phyloP scores from a whole-genome alignment of 2,329 filamentous ascomycete genomes.

The Colletotrichum liriopes region DNA sequence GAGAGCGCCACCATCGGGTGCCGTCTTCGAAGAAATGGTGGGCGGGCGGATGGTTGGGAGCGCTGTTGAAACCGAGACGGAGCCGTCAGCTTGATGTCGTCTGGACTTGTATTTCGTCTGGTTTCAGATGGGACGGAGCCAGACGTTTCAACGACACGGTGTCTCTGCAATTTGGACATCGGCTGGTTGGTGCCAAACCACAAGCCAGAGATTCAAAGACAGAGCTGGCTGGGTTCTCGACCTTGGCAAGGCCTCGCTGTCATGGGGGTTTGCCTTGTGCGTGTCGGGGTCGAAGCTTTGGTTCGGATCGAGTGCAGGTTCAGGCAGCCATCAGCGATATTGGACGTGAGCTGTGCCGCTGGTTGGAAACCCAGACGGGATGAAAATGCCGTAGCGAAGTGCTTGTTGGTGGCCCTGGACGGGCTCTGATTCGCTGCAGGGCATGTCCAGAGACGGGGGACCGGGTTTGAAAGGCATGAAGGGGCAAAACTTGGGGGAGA shows the following conservation, averaged over 20 bases:
- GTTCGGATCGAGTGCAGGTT: not conserved
- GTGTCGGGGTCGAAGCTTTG: not conserved
- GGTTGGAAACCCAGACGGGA: not conserved
- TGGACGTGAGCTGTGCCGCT: constrained; percentile 17
- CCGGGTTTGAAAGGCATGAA: not conserved
- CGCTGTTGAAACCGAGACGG: constrained; percentile 1
- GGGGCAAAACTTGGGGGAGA: constrained; percentile 7
- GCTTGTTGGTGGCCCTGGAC: constrained; percentile 2
- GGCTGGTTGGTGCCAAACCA: constrained; percentile 20
- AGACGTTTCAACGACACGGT: constrained; percentile 10
- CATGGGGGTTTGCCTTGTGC: not conserved
- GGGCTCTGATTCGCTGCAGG: constrained; percentile 16
- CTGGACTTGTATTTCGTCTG: not conserved
- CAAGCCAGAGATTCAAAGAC: not conserved
- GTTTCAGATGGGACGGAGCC: constrained; percentile 2
- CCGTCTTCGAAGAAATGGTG: not conserved
- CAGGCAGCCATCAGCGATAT: constrained; percentile 14
- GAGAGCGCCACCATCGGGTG: constrained; percentile 15
- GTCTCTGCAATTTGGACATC: not conserved
- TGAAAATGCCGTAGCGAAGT: constrained; percentile 6
- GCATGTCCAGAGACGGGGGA: not conserved
- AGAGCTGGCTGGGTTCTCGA: not conserved
- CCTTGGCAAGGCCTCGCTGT: not conserved
- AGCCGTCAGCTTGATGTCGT: constrained; percentile 4
- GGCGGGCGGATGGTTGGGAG: not conserved